Percentiles rank a stretch among this genome's conserved stretches.
Evolutionary conservation across 257 asterid genomes (phyloP).

Genomic region (Ajuga chamaepitys): DNA sequence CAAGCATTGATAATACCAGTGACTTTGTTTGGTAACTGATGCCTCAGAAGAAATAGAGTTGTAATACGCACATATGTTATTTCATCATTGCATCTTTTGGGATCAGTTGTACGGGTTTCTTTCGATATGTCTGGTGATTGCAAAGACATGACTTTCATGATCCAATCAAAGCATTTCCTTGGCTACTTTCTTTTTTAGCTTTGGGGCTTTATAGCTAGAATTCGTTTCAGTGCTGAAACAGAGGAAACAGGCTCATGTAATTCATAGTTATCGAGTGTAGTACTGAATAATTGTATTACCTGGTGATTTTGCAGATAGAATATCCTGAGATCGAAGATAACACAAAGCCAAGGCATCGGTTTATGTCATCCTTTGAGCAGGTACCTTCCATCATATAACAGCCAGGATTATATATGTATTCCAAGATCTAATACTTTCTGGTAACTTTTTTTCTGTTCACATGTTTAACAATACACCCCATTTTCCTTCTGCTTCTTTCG

Average conservation of each 20-base stretch:
- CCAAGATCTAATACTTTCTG: neutral
- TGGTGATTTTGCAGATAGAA: slow-evolving; percentile 61
- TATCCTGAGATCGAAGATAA: slow-evolving; percentile 98
- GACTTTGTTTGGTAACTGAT: neutral
- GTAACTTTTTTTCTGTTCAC: neutral
- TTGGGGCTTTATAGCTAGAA: neutral
- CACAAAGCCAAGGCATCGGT: slow-evolving; percentile 93
- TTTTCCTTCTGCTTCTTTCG: neutral
- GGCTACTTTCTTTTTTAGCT: neutral
- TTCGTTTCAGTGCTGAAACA: neutral
- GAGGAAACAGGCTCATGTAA: neutral
- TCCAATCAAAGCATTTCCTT: neutral
- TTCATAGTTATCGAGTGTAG: neutral
- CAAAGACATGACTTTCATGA: neutral
- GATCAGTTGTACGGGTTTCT: neutral
- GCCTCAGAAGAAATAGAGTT: neutral
- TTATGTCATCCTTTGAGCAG: slow-evolving; percentile 99
- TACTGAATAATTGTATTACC: neutral
- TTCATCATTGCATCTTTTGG: neutral
- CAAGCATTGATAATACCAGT: neutral
- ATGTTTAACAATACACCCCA: neutral
- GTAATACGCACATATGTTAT: neutral
- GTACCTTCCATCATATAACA: slow-evolving; percentile 25
- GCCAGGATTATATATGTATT: neutral
- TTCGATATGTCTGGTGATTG: neutral